Base-by-base conservation (phyloP, 495 filamentous ascomycete species). In the Glarea lozoyensis region DNA sequence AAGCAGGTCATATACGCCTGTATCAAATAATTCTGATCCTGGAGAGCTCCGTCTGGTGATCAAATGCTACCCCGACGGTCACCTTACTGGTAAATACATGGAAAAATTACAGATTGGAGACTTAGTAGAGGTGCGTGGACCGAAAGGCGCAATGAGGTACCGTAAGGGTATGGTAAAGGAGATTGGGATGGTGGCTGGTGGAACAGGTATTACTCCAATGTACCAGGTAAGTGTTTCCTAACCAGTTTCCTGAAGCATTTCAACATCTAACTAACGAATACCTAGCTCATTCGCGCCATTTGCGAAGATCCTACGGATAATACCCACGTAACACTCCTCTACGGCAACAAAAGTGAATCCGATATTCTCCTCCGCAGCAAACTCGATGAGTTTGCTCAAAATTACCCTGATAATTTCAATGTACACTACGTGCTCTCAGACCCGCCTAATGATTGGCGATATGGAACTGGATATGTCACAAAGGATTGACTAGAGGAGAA, bases 311-410 rank as follows among this genome's bases (percentile, higher is more conserved):
- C 65, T 9, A 52, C 46, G 17, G 72, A 76, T 42, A 63, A 57
- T 4, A 75, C 73, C 2, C 52, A 68, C 46, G 52, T 76, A 18
- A 62, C 55, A 35, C 59, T 73, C 2, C 42, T 78, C 36, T 77
- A 66, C 55, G 83, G 78, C 44, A 86, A 86, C 60, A 66, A 79
- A 37, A 66, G 50, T 15, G 79, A 86, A 61, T 68, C 78, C 16
- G 83, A 88, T 49, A 83, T 86, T 34, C 64, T 88, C 25, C 59
- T 88, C 17, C 55, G 69, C 5, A 45, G 56, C 1, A 66, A 78
- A 42, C 60, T 76, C 0, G 71, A 76, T 11, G 43, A 53, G 1
- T 72, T 71, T 48, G 67, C 62, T 4, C 35, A 46, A 22, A 47
- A 45, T 7, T 67, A 62, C 32, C 62, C 60, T 0, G 43, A 60